Evolutionary conservation across 805 yeast species (phyloP), one percentile per base, ranked within the genome.

Genomic region (Kazachstania taianensis): DNA sequence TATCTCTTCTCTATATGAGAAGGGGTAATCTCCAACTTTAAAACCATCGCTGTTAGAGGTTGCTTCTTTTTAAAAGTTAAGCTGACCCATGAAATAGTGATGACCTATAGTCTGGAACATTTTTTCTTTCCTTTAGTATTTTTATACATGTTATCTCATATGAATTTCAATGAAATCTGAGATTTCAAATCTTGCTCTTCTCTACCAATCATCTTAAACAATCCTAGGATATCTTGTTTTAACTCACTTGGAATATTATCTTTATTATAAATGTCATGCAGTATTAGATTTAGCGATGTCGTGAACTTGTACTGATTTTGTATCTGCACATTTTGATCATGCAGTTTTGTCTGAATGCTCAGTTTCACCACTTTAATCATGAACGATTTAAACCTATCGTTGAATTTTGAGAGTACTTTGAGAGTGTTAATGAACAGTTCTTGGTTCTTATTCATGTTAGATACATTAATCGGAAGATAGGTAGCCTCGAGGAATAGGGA

Each of bases 21-120:
- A n/a, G n/a, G n/a, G n/a, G n/a, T 24, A 27, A 28, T 41, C 46
- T 47, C 65, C 92, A 78, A 75, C 84, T 78, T 81, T 83, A 85
- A 85, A 85, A 85, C 96, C 96, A 85, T 85, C 85, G 94, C 87
- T 75, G 83, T 79, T 78, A 61, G 86, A 84, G 94, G 94, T 80
- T 78, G 85, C 84, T 69, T 65, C 61, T 61, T 52, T 55, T 49
- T 50, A 37, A 46, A 35, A 25, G 69, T 70, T 66, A 61, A 62
- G 68, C 79, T 72, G 81, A 78, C 74, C 86, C 94, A 83, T 83
- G 94, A 83, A 79, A 77, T 70, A 82, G 87, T 80, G 94, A 83
- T 83, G 94, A 83, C 94, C 94, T 83, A 76, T 67, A 65, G 78
- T 61, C 69, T 81, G 89, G 75, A 58, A 81, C 84, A 81, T 67